Base-by-base conservation (phyloP, 148 eudicot genomes). In the Pouteria glomerata region DNA sequence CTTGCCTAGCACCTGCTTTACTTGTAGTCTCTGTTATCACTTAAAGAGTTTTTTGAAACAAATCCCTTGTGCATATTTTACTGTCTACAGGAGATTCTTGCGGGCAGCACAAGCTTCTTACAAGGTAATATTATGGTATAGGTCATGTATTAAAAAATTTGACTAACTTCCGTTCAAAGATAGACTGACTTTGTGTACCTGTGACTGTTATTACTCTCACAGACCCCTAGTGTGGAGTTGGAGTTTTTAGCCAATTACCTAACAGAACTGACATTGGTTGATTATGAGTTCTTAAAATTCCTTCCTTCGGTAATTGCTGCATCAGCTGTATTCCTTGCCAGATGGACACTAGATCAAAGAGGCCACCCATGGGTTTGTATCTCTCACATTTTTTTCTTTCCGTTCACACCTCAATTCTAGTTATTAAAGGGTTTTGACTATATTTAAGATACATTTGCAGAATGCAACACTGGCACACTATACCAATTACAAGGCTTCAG, bases 241-340 rank as follows among this genome's bases (percentile, higher is more conserved):
- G 98, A 93, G 81, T 85, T 73, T 78, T 77, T 93, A 82, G 90
- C 93, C 74, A 86, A 88, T 80, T 93, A 93, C 74, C 72, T 93
- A 57, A 88, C 96, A 27, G 98, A 93, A 77, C 73, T 93, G 73
- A 90, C 93, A 48, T 84, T 93, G 37, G 66, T 88, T 8, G 96
- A 93, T 39, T 90, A 88, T 67, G 86, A 80, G 73, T 84, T 88
- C 76, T 72, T 93, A 79, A 85, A 84, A 66, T 93, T 83, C 75
- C 75, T 84, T 66, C 98, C 98, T 55, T 93, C 98, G 50, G 75
- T 77, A 6, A 79, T 85, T 67, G 93, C 98, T 66, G 96, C 98
- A 35, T 93, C 98, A 53, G 93, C 87, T 14, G 85, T 93, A 42
- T 90, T 93, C 66, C 93, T 93, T 26, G 96, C 98, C 18, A 82